phyloP scores from a whole-genome alignment of 352 stramenopile genomes.

The Halophytophthora batemanensis region DNA sequence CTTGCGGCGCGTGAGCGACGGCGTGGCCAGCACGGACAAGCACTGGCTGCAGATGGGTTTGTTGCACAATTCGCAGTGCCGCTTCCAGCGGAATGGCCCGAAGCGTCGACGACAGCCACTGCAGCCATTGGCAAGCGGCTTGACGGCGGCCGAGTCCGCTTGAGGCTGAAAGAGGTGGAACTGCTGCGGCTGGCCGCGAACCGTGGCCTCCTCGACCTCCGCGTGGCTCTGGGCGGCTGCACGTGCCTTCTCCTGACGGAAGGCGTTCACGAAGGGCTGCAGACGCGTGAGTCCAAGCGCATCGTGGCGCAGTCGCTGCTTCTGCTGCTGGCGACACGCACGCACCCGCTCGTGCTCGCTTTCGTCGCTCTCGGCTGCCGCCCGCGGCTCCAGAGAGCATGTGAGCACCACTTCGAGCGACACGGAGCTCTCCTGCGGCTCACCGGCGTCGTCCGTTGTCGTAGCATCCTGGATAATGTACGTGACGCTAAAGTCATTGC shows the following conservation, averaged over 20 bases:
- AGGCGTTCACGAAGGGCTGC: slow-evolving; percentile 47
- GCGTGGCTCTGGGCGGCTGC: background rate
- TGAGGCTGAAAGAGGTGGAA: slow-evolving; percentile 7
- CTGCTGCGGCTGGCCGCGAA: slow-evolving; percentile 3
- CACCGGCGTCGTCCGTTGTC: background rate
- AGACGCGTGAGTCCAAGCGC: slow-evolving; percentile 55
- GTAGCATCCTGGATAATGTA: slow-evolving; percentile 65
- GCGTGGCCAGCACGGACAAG: slow-evolving; percentile 55
- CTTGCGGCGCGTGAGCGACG: slow-evolving; percentile 48
- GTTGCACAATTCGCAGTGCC: slow-evolving; percentile 58
- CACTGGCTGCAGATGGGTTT: slow-evolving; percentile 63
- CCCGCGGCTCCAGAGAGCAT: slow-evolving; percentile 31
- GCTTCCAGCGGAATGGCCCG: slow-evolving; percentile 74
- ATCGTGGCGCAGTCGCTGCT: slow-evolving; percentile 49
- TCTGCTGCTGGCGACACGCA: slow-evolving; percentile 28
- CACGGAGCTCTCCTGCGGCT: slow-evolving; percentile 21
- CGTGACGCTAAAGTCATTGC: slow-evolving; percentile 55
- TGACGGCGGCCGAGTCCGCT: slow-evolving; percentile 1
- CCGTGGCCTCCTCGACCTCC: slow-evolving; percentile 3
- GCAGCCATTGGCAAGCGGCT: slow-evolving; percentile 20
- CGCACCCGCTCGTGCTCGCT: slow-evolving; percentile 19
- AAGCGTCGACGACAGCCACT: slow-evolving; percentile 61
- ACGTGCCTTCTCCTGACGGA: slow-evolving; percentile 33
- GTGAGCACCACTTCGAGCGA: slow-evolving; percentile 64
- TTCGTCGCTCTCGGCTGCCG: slow-evolving; percentile 4